phyloP scores from a whole-genome alignment of 306 rosid genomes.

The Vigna trinervia region DNA sequence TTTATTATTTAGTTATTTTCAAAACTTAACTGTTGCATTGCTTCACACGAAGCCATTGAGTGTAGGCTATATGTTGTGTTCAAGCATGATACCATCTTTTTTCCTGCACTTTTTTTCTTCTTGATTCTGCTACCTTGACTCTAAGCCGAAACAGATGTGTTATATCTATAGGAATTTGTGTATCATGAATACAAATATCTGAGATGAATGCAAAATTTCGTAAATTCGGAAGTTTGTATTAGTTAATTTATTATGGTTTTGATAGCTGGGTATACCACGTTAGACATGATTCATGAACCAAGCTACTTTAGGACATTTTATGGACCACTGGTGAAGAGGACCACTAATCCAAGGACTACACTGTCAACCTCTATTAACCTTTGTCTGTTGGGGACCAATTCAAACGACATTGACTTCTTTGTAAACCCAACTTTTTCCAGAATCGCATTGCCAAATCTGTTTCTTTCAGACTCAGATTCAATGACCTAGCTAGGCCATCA shows the following conservation, averaged over 20 bases:
- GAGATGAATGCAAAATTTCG: background rate
- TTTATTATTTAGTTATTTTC: background rate
- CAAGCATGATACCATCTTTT: no score
- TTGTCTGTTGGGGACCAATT: conserved; percentile 43
- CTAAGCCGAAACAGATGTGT: background rate
- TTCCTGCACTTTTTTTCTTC: background rate
- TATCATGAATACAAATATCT: background rate
- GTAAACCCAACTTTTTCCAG: conserved; percentile 20
- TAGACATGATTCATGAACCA: conserved; percentile 49
- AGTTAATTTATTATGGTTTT: background rate
- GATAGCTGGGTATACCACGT: background rate
- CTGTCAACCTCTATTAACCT: background rate
- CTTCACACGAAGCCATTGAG: background rate
- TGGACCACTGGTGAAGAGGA: conserved; percentile 54
- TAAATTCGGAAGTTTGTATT: background rate
- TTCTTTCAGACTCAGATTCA: background rate
- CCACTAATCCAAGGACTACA: conserved; percentile 45
- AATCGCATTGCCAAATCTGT: background rate
- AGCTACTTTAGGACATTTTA: conserved; percentile 37
- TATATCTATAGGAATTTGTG: background rate
- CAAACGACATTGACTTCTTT: conserved; percentile 37
- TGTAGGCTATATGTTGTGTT: no score
- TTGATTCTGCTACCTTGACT: background rate
- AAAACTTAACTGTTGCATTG: background rate
- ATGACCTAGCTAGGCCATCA: background rate